phyloP scores from a whole-genome alignment of 2,329 filamentous ascomycete species.

The Paraconiothyrium sp. region DNA sequence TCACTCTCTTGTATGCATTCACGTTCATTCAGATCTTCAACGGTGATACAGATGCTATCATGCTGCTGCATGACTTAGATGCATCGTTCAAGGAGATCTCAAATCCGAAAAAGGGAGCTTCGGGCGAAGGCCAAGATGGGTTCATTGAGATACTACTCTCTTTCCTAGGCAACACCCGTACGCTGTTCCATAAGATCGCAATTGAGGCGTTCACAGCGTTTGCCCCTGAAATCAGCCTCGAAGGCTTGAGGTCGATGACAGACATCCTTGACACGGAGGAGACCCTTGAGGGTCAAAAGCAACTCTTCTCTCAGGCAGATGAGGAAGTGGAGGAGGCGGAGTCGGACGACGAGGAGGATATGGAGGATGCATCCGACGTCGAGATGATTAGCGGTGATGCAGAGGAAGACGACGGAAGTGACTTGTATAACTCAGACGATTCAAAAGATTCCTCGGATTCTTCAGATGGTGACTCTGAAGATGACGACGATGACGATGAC shows the following conservation, averaged over 20 bases:
- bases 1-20: conserved; percentile 84
- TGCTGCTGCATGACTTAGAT: conserved; percentile 82
- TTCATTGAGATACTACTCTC: conserved; percentile 90
- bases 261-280: conserved; percentile 82
- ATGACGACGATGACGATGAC: conserved; percentile 45
- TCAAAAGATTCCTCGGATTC: conserved; percentile 12
- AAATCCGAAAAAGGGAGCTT: conserved; percentile 49
- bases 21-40: conserved; percentile 90
- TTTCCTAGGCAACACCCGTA: conserved; percentile 85
- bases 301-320: conserved; percentile 76
- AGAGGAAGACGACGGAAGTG: conserved; percentile 32
- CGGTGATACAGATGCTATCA: conserved; percentile 84
- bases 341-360: conserved; percentile 58
- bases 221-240: conserved; percentile 75
- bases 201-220: conserved; percentile 90
- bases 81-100: conserved; percentile 73
- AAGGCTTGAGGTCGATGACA: conserved; percentile 73
- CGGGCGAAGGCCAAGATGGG: conserved; percentile 37
- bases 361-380: conserved; percentile 56
- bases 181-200: conserved; percentile 84
- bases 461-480: conserved; percentile 33
- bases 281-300: conserved; percentile 81
- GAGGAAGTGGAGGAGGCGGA: conserved; percentile 50
- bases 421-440: conserved; percentile 33
- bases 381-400: conserved; percentile 55